A percentile compares a stretch with the other conserved stretches of the same genome.
phyloP scores from a whole-genome alignment of 345 rosid species.

The Turritis glabra region DNA sequence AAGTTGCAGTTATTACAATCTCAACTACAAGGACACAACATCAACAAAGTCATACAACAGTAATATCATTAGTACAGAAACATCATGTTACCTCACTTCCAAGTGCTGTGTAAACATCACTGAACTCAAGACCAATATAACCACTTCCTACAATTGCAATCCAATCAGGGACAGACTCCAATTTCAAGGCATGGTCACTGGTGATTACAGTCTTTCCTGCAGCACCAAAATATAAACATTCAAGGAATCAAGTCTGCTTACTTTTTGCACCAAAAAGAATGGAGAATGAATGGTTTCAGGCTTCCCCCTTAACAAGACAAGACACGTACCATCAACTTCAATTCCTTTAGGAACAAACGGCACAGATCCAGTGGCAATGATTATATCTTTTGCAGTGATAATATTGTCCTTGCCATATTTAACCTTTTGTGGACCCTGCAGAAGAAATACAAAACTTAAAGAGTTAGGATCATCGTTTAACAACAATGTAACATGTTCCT shows the following conservation, averaged over 20 bases:
- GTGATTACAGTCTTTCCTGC: constrained; percentile 99
- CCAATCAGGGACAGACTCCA: constrained; percentile 98
- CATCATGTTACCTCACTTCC: constrained; percentile 84
- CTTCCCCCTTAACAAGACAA: neutral
- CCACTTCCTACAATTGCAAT: constrained; percentile 99
- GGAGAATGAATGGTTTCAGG: neutral
- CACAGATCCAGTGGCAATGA: constrained; percentile 96
- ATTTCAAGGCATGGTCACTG: constrained; percentile 96
- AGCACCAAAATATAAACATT: constrained; percentile 27
- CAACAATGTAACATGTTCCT: neutral
- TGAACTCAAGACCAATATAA: constrained; percentile 97
- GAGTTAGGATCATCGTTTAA: neutral
- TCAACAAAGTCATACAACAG: neutral
- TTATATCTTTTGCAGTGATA: constrained; percentile 75
- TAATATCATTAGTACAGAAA: neutral
- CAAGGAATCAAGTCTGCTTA: constrained; percentile 6
- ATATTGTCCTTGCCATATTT: constrained; percentile 73
- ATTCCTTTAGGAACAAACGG: constrained; percentile 99
- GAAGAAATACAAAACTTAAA: constrained; percentile 7
- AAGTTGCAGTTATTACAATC: neutral
- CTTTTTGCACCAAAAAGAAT: neutral
- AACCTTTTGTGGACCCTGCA: constrained; percentile 92
- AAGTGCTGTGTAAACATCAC: constrained; percentile 99
- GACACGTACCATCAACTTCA: constrained; percentile 88
- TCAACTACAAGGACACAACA: neutral